Base-by-base conservation (phyloP, 2,329 filamentous ascomycete genomes). In the Metarhizium sp. region DNA sequence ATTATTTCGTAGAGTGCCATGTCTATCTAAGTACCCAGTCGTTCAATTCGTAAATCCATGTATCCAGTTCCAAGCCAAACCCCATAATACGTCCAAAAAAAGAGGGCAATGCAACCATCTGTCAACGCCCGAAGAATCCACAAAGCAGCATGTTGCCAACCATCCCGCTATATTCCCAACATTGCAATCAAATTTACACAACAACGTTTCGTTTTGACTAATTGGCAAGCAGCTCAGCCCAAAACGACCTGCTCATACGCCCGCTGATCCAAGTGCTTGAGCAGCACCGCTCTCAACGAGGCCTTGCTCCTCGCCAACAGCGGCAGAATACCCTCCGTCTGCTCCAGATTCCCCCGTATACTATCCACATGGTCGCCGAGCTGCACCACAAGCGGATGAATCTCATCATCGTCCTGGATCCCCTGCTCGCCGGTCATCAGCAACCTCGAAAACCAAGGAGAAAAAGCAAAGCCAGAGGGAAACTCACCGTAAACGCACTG, bases 301-400 rank as follows among this genome's bases (percentile, higher is more conserved):
- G 78, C 79, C 51, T 70, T 72, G 59, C 73, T 79, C 55, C 69
- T 73, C 18, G 61, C 66, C 16, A 84, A 74, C 38, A 77, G 74
- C 1, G 77, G 76, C 6, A 75, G 61, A 4, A 84, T 70, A 6
- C 75, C 77, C 1, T 78, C 75, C 14, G 80, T 75, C 66, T 82
- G 80, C 55, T 73, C 68, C 43, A 82, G 68, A 61, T 84, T 84
- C 47, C 69, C 69, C 54, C 69, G 71, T 63, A 84, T 77, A 61
- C 78, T 82, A 57, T 82, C 78, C 68, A 82, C 77, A 59, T 84
- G 80, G 53, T 66, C 79, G 11, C 71, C 69, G 18, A 84, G 71
- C 63, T 82, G 78, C 16, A 71, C 64, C 0, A 73, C 75, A 3
- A 81, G 62, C 2, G 66, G 64, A n/a, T 72, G 61, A 16, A 81